Percentiles rank a stretch among this genome's conserved stretches.
Evolutionary conservation across 768 basidiomycete genomes (phyloP).

Genomic region (Leccinum rimulosum): DNA sequence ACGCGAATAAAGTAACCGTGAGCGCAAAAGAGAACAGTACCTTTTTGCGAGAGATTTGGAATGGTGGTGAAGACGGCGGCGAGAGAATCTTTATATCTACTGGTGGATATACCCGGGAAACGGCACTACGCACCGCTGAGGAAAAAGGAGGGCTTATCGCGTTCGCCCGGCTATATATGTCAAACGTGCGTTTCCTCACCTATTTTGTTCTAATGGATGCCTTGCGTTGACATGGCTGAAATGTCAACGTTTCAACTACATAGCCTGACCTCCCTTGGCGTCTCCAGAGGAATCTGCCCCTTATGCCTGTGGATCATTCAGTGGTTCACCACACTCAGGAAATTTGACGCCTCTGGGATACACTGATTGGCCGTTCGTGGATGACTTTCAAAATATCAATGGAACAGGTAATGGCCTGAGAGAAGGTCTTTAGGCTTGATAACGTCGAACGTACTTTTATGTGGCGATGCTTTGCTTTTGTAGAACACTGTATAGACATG

Average conservation of each 20-base stretch:
- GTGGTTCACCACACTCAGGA: not conserved
- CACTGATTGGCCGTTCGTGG: not conserved
- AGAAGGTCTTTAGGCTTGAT: not conserved
- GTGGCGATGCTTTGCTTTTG: not conserved
- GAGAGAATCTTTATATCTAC: not conserved
- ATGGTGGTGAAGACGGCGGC: not conserved
- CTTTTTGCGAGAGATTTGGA: slow-evolving; percentile 47
- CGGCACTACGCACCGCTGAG: slow-evolving; percentile 37
- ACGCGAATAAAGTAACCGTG: not conserved
- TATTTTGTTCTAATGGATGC: not conserved
- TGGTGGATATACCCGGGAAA: slow-evolving; percentile 1
- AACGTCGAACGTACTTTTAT: not conserved
- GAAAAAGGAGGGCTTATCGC: slow-evolving; percentile 16
- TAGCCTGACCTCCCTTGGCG: not conserved
- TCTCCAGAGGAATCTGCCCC: not conserved
- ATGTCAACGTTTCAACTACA: not conserved
- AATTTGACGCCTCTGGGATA: not conserved
- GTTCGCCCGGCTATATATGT: slow-evolving; percentile 21
- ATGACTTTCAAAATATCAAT: not conserved
- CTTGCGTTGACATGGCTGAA: not conserved
- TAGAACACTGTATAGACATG: too few species aligned
- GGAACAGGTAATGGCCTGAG: not conserved
- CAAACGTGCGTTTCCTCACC: not conserved
- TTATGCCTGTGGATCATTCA: not conserved
- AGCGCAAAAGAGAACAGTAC: slow-evolving; percentile 36